phyloP scores from a whole-genome alignment of 2,329 filamentous ascomycete species.

The Teratosphaeria viscida region DNA sequence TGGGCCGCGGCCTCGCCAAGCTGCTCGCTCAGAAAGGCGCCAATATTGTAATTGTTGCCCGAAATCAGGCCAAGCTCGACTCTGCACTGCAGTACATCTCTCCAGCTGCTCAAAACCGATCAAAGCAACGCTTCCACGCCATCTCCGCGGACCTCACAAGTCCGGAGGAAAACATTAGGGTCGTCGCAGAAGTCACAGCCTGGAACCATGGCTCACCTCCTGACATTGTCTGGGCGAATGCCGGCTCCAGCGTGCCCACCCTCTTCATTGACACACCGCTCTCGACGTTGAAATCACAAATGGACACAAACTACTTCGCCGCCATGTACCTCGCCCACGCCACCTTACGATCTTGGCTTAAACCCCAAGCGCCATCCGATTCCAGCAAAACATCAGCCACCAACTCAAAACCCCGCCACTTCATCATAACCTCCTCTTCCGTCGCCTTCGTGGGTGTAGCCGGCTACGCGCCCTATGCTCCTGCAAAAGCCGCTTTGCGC shows the following conservation, averaged over 20 bases:
- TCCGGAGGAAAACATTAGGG: slow-evolving; percentile 55
- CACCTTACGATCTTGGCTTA: slow-evolving; percentile 64
- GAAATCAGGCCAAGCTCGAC: slow-evolving; percentile 64
- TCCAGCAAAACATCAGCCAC: slow-evolving; percentile 16
- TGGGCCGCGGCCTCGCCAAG: slow-evolving; percentile 67
- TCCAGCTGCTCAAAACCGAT: slow-evolving; percentile 54
- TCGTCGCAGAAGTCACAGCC: slow-evolving; percentile 59
- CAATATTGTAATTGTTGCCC: slow-evolving; percentile 74
- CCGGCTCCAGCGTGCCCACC: slow-evolving; percentile 61
- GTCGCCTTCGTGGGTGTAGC: slow-evolving; percentile 65
- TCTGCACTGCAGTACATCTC: slow-evolving; percentile 55
- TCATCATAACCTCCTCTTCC: slow-evolving; percentile 78
- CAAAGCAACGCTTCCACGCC: slow-evolving; percentile 67
- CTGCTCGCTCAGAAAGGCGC: slow-evolving; percentile 75
- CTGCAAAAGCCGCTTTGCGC: slow-evolving; percentile 75
- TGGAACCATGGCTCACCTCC: slow-evolving; percentile 69
- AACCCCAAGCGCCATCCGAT: slow-evolving; percentile 21
- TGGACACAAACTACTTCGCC: slow-evolving; percentile 90
- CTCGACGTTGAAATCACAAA: slow-evolving; percentile 59
- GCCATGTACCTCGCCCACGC: slow-evolving; percentile 78
- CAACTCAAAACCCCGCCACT: slow-evolving; percentile 50
- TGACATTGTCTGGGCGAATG: slow-evolving; percentile 86
- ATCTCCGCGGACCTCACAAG: slow-evolving; percentile 74
- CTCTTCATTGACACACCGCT: slow-evolving; percentile 69
- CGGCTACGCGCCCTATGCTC: slow-evolving; percentile 76